Percentiles rank a stretch among this genome's conserved stretches.
These are phyloP conservation scores for Amanita pseudoporphyria DNA, from an alignment of 768 basidiomycete species.

Conservation along the genomic window DNA sequence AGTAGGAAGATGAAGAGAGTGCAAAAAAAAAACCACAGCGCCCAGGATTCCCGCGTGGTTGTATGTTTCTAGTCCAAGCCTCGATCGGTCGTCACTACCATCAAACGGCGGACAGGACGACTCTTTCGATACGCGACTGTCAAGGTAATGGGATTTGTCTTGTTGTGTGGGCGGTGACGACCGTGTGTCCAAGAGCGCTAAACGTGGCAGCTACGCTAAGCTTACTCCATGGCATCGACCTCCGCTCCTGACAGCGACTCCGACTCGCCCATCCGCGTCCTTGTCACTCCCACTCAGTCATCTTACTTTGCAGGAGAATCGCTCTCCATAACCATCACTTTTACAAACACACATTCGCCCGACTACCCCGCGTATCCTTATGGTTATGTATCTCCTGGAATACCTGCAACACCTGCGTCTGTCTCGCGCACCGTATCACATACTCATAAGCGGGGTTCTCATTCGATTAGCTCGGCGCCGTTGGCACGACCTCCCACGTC, in stretches of 20 bases:
- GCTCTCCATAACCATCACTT: conserved; percentile 77
- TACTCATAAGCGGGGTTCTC: conserved; percentile 60
- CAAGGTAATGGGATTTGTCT: no score
- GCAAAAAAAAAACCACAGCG: no score
- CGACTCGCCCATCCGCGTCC: conserved; percentile 47
- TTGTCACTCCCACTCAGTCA: conserved; percentile 71
- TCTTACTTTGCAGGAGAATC: conserved; percentile 92
- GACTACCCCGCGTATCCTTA: conserved; percentile 18
- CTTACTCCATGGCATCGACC: no score
- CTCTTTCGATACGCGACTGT: no score
- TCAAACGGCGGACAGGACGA: no score
- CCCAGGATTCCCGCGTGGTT: no score
- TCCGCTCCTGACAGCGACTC: neutral
- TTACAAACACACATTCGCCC: conserved; percentile 70
- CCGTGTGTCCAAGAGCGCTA: neutral
- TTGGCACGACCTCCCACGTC: conserved; percentile 77
- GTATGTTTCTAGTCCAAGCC: no score
- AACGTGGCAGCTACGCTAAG: no score
- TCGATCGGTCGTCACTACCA: no score
- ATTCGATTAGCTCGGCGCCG: conserved; percentile 78
- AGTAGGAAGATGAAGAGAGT: no score
- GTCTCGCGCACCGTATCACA: conserved; percentile 19
- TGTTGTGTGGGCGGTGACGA: neutral
- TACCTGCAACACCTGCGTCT: neutral
- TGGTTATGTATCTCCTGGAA: neutral